Percentiles rank a stretch among this genome's conserved stretches.
Conservation (phyloP, 495 filamentous ascomycete genomes). For the Daldinia childiae region DNA sequence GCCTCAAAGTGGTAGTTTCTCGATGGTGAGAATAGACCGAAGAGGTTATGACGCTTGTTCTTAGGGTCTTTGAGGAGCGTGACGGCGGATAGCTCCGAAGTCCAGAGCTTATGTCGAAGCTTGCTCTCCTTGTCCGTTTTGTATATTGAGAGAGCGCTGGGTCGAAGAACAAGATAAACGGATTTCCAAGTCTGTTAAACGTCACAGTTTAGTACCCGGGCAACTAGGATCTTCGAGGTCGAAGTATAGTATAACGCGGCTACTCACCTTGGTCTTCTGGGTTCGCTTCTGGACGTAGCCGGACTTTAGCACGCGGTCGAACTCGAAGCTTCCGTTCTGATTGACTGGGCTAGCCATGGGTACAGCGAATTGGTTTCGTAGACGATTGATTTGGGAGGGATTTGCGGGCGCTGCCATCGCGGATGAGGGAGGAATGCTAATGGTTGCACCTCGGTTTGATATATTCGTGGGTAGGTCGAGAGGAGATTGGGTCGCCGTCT, state of each 20-base stretch:
- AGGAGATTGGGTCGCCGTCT: conserved; percentile 36
- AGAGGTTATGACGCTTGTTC: conserved; percentile 79
- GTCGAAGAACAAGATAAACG: conserved; percentile 88
- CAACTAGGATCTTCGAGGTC: conserved; percentile 16
- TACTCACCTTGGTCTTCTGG: conserved; percentile 87
- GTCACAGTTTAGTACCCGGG: conserved; percentile 52
- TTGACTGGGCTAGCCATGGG: conserved; percentile 71
- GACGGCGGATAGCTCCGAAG: conserved; percentile 91
- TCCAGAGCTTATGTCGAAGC: conserved; percentile 83
- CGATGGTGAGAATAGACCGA: conserved; percentile 91
- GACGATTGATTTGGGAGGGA: conserved; percentile 46
- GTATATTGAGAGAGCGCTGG: conserved; percentile 95
- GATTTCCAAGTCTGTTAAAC: conserved; percentile 79
- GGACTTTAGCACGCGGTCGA: conserved; percentile 89
- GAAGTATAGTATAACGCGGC: conserved; percentile 8
- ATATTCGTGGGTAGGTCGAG: conserved; percentile 28
- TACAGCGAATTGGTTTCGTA: conserved; percentile 68
- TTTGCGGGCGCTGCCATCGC: conserved; percentile 41
- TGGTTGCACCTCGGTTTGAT: conserved; percentile 35
- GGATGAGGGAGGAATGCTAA: conserved; percentile 27
- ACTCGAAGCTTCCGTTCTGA: conserved; percentile 94
- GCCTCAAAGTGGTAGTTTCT: conserved; percentile 92
- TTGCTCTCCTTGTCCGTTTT: conserved; percentile 89
- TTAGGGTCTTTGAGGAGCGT: conserved; percentile 88
- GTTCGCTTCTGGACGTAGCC: conserved; percentile 87